Evolutionary conservation across 1,284 basidiomycete species (phyloP), one percentile per base, ranked within the genome.

Genomic region (Vanrija pseudolonga): DNA sequence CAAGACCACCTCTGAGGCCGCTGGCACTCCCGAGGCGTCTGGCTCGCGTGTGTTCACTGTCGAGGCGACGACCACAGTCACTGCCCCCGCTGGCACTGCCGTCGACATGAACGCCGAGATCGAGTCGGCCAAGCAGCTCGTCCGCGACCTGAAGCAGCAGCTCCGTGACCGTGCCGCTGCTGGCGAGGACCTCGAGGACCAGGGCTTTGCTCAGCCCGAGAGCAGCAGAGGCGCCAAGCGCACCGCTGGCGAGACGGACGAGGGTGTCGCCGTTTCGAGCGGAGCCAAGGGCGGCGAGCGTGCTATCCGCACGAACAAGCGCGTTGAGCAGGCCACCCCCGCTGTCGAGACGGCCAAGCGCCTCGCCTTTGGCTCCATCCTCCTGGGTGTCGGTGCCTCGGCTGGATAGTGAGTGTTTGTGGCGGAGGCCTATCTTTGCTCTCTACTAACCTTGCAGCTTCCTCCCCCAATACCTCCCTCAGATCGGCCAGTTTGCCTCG

Each of bases 101-200:
- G 57, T 73, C 26, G 65, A 73, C 47, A 69, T 74, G 50, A 68
- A 76, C 49, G 67, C 65, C 7, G 74, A 78, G 57, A 76, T 78
- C 37, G 62, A 68, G 41, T 63, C 64, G 8, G 66, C 71, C 46
- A 76, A 75, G 58, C 72, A 72, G 50, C 64, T 76, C 12, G 76
- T 78, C 20, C 59, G 68, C 49, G 68, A 76, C 47, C 60, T 78
- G 23, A 69, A 71, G 55, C 60, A 66, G 17, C 69, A 74, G 51
- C 52, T 74, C 8, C 60, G 64, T 42, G 63, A 70, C 6, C 65
- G 67, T 18, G 56, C 60, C 6, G 69, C 71, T 3, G 70, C 67
- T 2, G 75, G 73, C 19, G 69, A 74, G 53, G 64, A 63, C 26
- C 56, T 74, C 12, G 69, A 74, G 53, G 71, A 73, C 22, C 65